Evolutionary conservation across 192 early-diverging fungal genomes (phyloP).

Genomic region (Linnemannia schmuckeri): DNA sequence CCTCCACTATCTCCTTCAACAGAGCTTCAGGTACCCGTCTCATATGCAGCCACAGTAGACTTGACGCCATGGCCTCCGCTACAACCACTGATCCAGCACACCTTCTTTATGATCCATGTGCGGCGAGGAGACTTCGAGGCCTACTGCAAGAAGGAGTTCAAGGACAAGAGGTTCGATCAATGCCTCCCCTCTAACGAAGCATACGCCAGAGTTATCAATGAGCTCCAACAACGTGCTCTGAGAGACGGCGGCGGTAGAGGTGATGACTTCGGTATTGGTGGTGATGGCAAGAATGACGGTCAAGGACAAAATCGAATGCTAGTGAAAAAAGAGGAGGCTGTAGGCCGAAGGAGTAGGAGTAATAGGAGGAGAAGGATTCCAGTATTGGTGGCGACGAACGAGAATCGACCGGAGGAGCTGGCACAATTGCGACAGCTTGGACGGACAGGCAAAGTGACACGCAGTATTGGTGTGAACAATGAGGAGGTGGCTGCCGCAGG

Average conservation of each 20-base stretch:
- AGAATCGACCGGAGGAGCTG: background rate
- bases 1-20: background rate
- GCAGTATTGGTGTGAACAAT: background rate
- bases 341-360: too few species aligned
- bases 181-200: conserved; percentile 5
- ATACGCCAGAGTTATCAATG: background rate
- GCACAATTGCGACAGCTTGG: background rate
- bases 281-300: too few species aligned
- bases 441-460: background rate
- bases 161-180: background rate
- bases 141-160: conserved; percentile 9
- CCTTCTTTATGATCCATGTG: conserved; percentile 14
- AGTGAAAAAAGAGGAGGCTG: background rate
- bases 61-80: background rate
- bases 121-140: conserved; percentile 15
- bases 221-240: background rate
- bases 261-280: background rate
- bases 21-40: background rate
- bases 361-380: background rate
- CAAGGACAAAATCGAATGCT: background rate
- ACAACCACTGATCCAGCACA: conserved; percentile 1
- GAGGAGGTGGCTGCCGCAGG: background rate
- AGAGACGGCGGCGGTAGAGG: background rate
- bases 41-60: background rate
- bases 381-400: conserved; percentile 15